Evolutionary conservation across 306 rosid species (phyloP), one percentile per base, ranked within the genome.

Genomic region (Sicyos baderoa): DNA sequence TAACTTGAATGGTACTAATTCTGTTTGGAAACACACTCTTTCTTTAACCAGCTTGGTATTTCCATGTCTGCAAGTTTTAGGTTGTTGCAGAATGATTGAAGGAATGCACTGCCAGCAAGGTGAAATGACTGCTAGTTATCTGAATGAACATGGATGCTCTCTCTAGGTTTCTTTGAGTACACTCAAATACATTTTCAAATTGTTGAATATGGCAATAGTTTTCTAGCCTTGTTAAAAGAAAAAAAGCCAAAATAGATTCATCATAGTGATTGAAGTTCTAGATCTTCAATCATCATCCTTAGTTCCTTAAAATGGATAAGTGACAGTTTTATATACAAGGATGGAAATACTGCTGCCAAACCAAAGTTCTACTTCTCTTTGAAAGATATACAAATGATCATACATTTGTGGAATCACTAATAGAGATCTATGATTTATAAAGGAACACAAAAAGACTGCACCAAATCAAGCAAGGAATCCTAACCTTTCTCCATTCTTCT

Each of bases 401-500:
- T 40, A 40, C 45, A 40, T 40, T 40, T 40, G 45, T 40, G 29
- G 52, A 40, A 63, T 51, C 53, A 11, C 54, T 21, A 27, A 21
- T 53, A 63, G 17, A 63, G 17, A 63, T 63, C 69, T 37, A 63
- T 40, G 29, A 65, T 65, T 15, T 40, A 40, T 40, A 40, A 40
- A 40, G 45, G 45, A 40, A 65, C 37, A 47, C 8, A 15, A 66
- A 66, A 42, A 66, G 13, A 59, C 11, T 65, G 42, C 2, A 48
- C 27, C 42, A 65, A 1, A 66, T 57, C 84, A 94, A 42, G 99
- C 99, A 77, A 94, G 99, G 74, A 94, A 94, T 16, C 99, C 99
- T 47, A 94, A 91, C 83, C 82, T 82, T 74, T 94, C 99, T 51
- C 99, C 99, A 47, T 94, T 94, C 86, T 90, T 94, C 90, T 94